Percentiles rank a stretch among this genome's conserved stretches.
These are phyloP conservation scores for Phaffia australis DNA, from an alignment of 768 basidiomycete species.

Conservation along the genomic window DNA sequence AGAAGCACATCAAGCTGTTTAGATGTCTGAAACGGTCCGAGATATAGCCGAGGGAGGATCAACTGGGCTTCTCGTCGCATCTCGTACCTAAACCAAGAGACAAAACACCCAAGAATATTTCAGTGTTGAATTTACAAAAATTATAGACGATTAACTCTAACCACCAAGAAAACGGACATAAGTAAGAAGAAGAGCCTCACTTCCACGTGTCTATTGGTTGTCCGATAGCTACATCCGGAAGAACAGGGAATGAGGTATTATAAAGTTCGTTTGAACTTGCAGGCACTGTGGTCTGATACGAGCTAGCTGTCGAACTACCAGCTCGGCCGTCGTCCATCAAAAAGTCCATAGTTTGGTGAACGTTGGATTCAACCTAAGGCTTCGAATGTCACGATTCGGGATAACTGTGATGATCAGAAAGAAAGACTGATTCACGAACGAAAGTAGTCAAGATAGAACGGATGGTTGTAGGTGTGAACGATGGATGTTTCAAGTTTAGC, in stretches of 20 bases:
- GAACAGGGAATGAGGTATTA: conserved; percentile 12
- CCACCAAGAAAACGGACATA: not conserved
- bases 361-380: too few relatives aligned
- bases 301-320: not conserved
- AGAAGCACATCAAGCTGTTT: conserved; percentile 64
- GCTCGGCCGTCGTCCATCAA: conserved; percentile 12
- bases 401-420: conserved; percentile 41
- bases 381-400: not conserved
- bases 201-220: conserved; percentile 21
- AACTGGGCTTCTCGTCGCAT: conserved; percentile 94
- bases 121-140: not conserved
- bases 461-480: too few relatives aligned
- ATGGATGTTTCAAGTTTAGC: too few relatives aligned
- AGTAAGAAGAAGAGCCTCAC: not conserved
- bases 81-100: conserved; percentile 54
- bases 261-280: not conserved
- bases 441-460: too few relatives aligned
- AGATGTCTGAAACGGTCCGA: conserved; percentile 80
- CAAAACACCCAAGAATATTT: not conserved
- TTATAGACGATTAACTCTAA: not conserved
- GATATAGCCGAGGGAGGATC: conserved; percentile 66
- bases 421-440: conserved; percentile 74
- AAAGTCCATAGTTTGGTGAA: too few relatives aligned
- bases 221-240: conserved; percentile 14
- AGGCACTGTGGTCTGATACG: not conserved